Conservation (phyloP, 306 rosid genomes). For the Trichosanthes cucumerina region DNA sequence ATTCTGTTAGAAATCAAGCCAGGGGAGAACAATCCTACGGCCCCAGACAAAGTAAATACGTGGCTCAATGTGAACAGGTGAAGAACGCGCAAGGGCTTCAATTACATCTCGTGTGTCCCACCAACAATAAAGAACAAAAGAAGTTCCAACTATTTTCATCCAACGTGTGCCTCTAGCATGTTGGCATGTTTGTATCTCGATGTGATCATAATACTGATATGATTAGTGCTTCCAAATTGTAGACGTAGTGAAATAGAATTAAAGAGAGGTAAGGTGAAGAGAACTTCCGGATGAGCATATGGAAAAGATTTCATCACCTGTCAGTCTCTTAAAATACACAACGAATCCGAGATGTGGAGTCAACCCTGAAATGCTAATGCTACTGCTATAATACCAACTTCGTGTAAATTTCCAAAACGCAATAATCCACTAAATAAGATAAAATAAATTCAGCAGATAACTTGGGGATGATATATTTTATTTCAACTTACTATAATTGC, state of each 20-base stretch:
- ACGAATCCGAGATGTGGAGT: not conserved
- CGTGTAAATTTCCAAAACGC: not conserved
- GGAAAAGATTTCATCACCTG: not conserved
- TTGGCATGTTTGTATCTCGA: not conserved
- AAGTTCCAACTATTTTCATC: not conserved
- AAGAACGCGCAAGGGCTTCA: not conserved
- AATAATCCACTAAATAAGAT: not conserved
- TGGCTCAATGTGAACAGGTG: not conserved
- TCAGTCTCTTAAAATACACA: not conserved
- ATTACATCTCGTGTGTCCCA: not conserved
- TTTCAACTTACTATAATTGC: not conserved
- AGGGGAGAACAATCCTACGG: not conserved
- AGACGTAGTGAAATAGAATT: not conserved
- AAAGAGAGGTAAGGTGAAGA: not conserved
- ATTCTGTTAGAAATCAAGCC: not conserved
- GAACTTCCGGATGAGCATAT: not conserved
- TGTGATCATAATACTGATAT: not conserved
- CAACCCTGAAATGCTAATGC: not conserved
- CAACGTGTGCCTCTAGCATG: not conserved
- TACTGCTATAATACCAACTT: not conserved
- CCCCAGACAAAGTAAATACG: not conserved
- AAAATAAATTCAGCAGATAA: not conserved
- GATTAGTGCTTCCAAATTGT: not conserved
- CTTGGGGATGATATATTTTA: not conserved
- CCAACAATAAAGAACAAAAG: not conserved